These are phyloP conservation scores for Colletotrichum horii DNA, from an alignment of 2,329 filamentous ascomycete genomes.

Conservation along the genomic window DNA sequence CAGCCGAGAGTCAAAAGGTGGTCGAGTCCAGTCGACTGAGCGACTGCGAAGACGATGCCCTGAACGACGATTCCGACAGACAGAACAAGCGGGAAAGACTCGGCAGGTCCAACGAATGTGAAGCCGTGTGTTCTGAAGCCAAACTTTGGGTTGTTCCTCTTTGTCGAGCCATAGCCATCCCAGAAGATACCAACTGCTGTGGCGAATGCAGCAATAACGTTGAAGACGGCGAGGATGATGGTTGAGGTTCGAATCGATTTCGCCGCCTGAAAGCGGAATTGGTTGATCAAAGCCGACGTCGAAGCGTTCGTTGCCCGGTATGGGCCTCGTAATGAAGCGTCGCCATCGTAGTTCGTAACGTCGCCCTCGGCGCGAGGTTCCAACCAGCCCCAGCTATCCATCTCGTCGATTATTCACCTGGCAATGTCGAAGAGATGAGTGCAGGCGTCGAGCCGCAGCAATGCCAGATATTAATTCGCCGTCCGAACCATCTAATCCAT, in stretches of 20 bases:
- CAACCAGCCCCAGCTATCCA: constrained; percentile 26
- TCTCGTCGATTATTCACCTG: constrained; percentile 23
- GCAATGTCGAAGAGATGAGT: constrained; percentile 23
- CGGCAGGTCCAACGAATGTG: constrained; percentile 50
- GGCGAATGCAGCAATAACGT: constrained; percentile 61
- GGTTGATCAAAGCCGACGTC: constrained; percentile 54
- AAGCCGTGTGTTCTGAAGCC: constrained; percentile 46
- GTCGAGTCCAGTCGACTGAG: constrained; percentile 60
- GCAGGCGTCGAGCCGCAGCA: constrained; percentile 42
- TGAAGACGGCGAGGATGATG: constrained; percentile 66
- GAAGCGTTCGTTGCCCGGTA: constrained; percentile 31
- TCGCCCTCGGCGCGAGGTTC: constrained; percentile 28
- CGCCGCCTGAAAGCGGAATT: constrained; percentile 56
- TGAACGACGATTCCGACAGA: constrained; percentile 64
- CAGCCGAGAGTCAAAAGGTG: constrained; percentile 58
- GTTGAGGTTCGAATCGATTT: constrained; percentile 66
- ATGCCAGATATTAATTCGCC: constrained; percentile 22
- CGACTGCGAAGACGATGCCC: constrained; percentile 60
- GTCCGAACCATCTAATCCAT: constrained; percentile 44
- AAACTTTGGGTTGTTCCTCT: constrained; percentile 43
- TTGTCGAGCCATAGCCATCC: constrained; percentile 55
- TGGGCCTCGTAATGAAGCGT: constrained; percentile 30
- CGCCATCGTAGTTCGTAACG: constrained; percentile 21
- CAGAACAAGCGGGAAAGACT: constrained; percentile 61
- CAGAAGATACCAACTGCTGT: constrained; percentile 62